Evolutionary conservation across 371 early-diverging fungal genomes (phyloP).

Genomic region (Apophysomyces ossiformis): DNA sequence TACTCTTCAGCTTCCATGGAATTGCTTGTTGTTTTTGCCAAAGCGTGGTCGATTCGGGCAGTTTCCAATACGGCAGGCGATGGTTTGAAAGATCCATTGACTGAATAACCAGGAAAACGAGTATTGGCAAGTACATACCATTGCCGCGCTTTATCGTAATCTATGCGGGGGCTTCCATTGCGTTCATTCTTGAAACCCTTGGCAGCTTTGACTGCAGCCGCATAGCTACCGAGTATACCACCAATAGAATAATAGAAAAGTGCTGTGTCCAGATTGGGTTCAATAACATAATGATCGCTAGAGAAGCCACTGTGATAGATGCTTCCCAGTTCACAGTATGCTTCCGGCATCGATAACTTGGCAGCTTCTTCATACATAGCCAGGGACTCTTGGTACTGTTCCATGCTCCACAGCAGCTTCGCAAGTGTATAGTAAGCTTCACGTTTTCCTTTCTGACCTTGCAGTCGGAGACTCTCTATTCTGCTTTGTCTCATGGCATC

Average conservation of each 20-base stretch:
- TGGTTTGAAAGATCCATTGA: no score
- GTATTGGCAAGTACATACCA: not conserved
- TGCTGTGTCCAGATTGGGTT: conserved; percentile 18
- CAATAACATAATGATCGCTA: not conserved
- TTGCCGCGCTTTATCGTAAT: conserved; percentile 13
- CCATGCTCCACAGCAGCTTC: not conserved
- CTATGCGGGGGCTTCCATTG: not conserved
- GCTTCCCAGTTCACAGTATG: not conserved
- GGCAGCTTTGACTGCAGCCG: conserved; percentile 4
- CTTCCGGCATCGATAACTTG: not conserved
- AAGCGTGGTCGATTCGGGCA: conserved; percentile 21
- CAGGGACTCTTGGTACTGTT: not conserved
- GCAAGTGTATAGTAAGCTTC: not conserved
- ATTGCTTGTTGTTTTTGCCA: conserved; percentile 3
- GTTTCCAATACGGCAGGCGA: conserved; percentile 6
- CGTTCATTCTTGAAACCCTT: conserved; percentile 12
- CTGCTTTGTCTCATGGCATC: no score
- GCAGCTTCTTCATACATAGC: no score
- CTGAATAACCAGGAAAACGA: no score
- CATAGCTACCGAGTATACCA: not conserved
- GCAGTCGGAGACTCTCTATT: no score
- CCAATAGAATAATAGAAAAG: conserved; percentile 13
- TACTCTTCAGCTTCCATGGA: not conserved
- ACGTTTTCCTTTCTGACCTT: no score
- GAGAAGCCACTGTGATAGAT: not conserved